Evolutionary conservation across 345 rosid species (phyloP).

Genomic region (Rubroshorea leprosula): DNA sequence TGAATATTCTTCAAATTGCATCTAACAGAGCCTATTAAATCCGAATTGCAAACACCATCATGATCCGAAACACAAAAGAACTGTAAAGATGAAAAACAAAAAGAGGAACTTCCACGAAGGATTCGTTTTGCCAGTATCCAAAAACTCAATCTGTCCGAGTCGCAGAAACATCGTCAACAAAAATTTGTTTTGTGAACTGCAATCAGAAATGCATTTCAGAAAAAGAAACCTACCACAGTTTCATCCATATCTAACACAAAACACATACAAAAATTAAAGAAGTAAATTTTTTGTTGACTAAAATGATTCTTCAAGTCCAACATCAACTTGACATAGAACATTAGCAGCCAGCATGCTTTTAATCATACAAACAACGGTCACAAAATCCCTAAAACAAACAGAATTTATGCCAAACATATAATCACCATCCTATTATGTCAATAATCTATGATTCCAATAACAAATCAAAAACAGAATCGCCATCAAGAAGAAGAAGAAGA

Average conservation of each 20-base stretch:
- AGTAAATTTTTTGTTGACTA: conserved; percentile 7
- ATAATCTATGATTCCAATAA: conserved; percentile 1
- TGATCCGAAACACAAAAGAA: conserved; percentile 46
- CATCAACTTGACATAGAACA: conserved; percentile 14
- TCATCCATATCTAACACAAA: conserved; percentile 18
- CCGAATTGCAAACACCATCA: conserved; percentile 27
- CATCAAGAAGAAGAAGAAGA: conserved; percentile 5
- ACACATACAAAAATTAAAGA: conserved; percentile 18
- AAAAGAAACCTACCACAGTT: conserved; percentile 34
- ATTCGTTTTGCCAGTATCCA: conserved; percentile 36
- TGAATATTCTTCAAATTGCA: conserved; percentile 26
- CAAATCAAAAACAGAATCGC: neutral
- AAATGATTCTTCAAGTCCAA: conserved; percentile 9
- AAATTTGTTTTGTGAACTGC: conserved; percentile 48
- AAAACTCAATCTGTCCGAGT: conserved; percentile 47
- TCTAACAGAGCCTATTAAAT: conserved; percentile 25
- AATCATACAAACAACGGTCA: conserved; percentile 6
- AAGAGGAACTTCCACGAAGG: conserved; percentile 64
- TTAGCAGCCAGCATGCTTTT: conserved; percentile 5
- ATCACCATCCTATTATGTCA: neutral
- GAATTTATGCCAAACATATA: conserved; percentile 4
- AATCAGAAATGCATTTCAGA: conserved; percentile 65
- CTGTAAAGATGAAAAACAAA: conserved; percentile 54
- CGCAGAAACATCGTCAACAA: conserved; percentile 68
- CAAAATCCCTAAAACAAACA: neutral